Percentiles rank a stretch among this genome's conserved stretches.
Conservation (phyloP, 768 basidiomycete species). For the Daedalea quercina region DNA sequence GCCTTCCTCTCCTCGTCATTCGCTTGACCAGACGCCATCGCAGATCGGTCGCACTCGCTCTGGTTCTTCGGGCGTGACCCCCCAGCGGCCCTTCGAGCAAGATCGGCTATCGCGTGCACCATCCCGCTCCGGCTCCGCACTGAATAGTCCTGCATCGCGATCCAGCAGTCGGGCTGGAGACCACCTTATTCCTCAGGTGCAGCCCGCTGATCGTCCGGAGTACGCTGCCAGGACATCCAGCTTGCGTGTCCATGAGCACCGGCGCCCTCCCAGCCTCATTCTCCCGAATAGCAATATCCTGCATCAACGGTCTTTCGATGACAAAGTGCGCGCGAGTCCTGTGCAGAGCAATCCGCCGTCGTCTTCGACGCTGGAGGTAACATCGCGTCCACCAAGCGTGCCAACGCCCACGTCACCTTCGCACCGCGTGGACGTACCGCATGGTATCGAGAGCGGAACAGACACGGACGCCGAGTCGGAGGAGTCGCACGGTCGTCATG, state of each 20-base stretch:
- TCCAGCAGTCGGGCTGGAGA: constrained; percentile 20
- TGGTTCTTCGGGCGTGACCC: constrained; percentile 16
- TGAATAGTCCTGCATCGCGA: constrained; percentile 30
- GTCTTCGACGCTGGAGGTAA: constrained; percentile 12
- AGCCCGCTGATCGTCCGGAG: not conserved
- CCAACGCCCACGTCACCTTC: constrained; percentile 52
- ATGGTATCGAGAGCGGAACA: constrained; percentile 65
- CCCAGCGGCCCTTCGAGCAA: constrained; percentile 3
- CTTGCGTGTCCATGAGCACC: not conserved
- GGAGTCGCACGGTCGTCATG: constrained; percentile 16
- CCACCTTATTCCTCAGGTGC: not conserved
- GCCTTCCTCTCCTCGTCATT: not conserved
- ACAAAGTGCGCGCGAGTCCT: constrained; percentile 8
- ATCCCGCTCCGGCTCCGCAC: constrained; percentile 24
- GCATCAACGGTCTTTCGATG: constrained; percentile 11
- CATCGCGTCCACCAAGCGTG: constrained; percentile 29
- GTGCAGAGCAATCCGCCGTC: constrained; percentile 1
- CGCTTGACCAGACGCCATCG: not conserved
- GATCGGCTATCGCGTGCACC: constrained; percentile 5
- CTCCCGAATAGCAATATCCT: constrained; percentile 10
- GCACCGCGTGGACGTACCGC: constrained; percentile 64
- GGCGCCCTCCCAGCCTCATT: constrained; percentile 11
- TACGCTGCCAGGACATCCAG: not conserved
- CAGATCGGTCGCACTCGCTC: constrained; percentile 17
- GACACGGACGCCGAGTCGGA: constrained; percentile 61